Evolutionary conservation across 495 filamentous ascomycete genomes (phyloP), one percentile per base, ranked within the genome.

Genomic region (Penicillium cinerascens): DNA sequence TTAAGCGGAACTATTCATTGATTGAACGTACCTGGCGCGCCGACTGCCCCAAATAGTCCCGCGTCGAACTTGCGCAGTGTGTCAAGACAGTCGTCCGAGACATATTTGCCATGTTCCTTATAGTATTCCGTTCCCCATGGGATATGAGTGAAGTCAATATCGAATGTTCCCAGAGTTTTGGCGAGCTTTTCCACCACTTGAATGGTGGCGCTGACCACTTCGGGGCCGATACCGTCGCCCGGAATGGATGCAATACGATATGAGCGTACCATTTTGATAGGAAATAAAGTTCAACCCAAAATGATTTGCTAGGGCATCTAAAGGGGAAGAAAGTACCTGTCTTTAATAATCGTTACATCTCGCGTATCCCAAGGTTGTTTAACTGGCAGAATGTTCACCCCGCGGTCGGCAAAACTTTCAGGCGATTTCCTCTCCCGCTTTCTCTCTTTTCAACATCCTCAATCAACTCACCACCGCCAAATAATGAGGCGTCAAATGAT

Each of bases 31-130:
- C 64, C 64, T 33, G 61, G 64, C 10, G 56, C 72, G 6, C 76
- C 75, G 11, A 78, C 76, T 6, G 75, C 68, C n/a, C 76, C 76
- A 39, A 78, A 78, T 2, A 78, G 52, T 8, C 71, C 67, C 2
- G 75, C 76, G 51, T 78, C 63, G 44, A 69, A 74, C 35, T 65
- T 67, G 44, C 65, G 70, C 20, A 77, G 25, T 0, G 50, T 61
- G 18, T 69, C 63, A 6, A 78, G 56, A 4, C 62, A 69, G 46
- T 74, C 65, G 17, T 74, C 71, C 0, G 73, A 65, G 7, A 77
- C 52, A 47, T 78, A 78, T 43, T 52, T 51, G 2, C 76, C 75
- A 40, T 60, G 51, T 40, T 71, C 56, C 43, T 75, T 76, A 40
- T 77, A 78, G 17, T 65, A 61, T 11, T 55, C 57, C 23, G 66